phyloP scores from a whole-genome alignment of 2,329 filamentous ascomycete genomes.

The Ambrosiella cleistominuta region DNA sequence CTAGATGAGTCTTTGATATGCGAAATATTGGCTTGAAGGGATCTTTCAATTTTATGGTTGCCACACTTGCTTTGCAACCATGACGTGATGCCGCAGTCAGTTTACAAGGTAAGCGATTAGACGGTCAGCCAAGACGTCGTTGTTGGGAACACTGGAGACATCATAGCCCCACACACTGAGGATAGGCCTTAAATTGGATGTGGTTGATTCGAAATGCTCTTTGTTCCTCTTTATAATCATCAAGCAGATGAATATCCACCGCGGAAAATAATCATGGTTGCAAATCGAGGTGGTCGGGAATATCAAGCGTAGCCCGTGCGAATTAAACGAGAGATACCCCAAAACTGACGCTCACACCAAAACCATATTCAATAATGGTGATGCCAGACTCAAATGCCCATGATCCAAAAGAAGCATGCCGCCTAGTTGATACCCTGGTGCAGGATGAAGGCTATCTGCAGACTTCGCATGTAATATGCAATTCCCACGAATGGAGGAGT shows the following conservation, averaged over 20 bases:
- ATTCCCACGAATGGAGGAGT: not conserved
- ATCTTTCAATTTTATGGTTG: not conserved
- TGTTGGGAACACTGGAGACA: not conserved
- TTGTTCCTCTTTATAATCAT: too few species aligned
- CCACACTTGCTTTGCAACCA: not conserved
- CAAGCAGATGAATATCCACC: too few species aligned
- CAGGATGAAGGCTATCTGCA: not conserved
- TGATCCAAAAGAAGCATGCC: too few species aligned
- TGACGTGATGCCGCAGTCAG: not conserved
- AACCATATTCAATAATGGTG: not conserved
- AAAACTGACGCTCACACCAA: not conserved
- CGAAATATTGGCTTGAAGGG: not conserved
- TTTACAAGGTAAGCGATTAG: not conserved
- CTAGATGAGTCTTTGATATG: not conserved
- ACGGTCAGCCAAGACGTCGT: not conserved
- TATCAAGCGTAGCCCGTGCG: not conserved
- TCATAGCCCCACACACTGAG: not conserved
- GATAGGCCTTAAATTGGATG: too few species aligned
- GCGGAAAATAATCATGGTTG: not conserved
- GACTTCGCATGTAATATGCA: not conserved
- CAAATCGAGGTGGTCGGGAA: conserved; percentile 1
- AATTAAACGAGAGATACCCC: not conserved
- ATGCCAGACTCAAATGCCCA: not conserved
- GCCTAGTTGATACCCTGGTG: not conserved
- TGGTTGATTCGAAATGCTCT: too few species aligned